Percentiles rank a stretch among this genome's conserved stretches.
Evolutionary conservation across 306 rosid species (phyloP).

Genomic region (Acacia confusa): DNA sequence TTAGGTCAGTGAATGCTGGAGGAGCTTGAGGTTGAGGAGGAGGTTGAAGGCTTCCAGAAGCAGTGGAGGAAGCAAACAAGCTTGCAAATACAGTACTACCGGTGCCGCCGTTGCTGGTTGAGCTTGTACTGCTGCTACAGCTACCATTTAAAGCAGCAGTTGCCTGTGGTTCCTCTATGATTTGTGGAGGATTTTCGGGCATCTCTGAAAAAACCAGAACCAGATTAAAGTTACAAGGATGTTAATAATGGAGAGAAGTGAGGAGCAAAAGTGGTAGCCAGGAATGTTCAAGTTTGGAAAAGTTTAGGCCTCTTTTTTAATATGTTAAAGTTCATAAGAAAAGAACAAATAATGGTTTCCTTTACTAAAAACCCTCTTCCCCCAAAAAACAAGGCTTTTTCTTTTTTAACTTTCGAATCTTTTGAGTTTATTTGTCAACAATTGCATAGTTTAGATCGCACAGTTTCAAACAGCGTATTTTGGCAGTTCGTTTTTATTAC

Average conservation of each 20-base stretch:
- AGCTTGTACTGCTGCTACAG: conserved; percentile 55
- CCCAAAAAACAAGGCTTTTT: conserved; percentile 35
- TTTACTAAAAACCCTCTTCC: conserved; percentile 35
- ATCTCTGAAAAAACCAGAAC: conserved; percentile 38
- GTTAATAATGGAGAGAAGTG: neutral
- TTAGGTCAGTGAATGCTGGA: conserved; percentile 57
- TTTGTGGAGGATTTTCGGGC: conserved; percentile 45
- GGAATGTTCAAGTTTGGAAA: conserved; percentile 32
- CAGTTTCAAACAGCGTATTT: conserved; percentile 34
- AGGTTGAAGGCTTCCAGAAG: conserved; percentile 57
- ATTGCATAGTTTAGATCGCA: conserved; percentile 35
- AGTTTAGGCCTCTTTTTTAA: conserved; percentile 38
- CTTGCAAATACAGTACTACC: conserved; percentile 72
- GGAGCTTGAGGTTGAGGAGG: conserved; percentile 59
- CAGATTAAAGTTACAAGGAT: neutral
- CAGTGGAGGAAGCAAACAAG: conserved; percentile 71
- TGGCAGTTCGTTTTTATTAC: conserved; percentile 32
- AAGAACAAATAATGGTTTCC: conserved; percentile 50
- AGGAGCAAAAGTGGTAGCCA: conserved; percentile 36
- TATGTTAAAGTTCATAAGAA: conserved; percentile 40
- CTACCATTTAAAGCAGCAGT: conserved; percentile 41
- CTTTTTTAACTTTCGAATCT: conserved; percentile 56
- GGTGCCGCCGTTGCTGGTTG: conserved; percentile 59
- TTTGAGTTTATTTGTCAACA: conserved; percentile 39
- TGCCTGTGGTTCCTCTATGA: conserved; percentile 52